phyloP scores from a whole-genome alignment of 2,329 filamentous ascomycete genomes.

The Aspergillus amoenus region DNA sequence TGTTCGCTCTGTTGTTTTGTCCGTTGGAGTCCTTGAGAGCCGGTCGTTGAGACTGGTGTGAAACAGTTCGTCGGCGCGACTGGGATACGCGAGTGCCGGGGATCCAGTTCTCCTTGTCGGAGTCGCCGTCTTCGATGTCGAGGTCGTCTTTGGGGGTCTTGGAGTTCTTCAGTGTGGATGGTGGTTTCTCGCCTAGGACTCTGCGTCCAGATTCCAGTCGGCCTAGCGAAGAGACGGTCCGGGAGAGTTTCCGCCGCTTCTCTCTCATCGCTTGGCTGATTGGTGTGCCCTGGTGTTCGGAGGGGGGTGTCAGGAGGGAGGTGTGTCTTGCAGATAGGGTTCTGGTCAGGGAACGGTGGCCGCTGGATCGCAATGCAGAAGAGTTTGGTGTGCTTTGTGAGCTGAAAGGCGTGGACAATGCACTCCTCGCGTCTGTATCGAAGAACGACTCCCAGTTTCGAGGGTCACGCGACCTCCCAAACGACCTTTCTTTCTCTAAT shows the following conservation, averaged over 20 bases:
- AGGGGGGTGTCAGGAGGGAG: constrained; percentile 32
- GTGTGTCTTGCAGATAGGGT: constrained; percentile 56
- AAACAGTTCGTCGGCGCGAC: constrained; percentile 37
- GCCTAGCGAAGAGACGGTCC: constrained; percentile 62
- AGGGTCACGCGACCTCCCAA: constrained; percentile 80
- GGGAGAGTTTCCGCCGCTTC: constrained; percentile 64
- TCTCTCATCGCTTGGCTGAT: constrained; percentile 43
- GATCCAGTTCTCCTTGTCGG: constrained; percentile 92
- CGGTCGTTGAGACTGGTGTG: constrained; percentile 32
- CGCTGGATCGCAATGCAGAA: constrained; percentile 75
- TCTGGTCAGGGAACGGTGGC: constrained; percentile 52
- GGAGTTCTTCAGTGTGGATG: constrained; percentile 28
- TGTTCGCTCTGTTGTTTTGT: constrained; percentile 23
- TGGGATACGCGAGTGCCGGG: constrained; percentile 47
- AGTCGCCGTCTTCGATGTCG: constrained; percentile 64
- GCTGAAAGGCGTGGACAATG: constrained; percentile 76
- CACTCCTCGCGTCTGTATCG: constrained; percentile 74
- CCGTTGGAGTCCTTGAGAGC: constrained; percentile 47
- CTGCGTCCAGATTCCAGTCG: constrained; percentile 54
- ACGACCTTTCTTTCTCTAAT: constrained; percentile 50
- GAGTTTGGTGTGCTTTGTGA: constrained; percentile 64
- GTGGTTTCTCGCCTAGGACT: constrained; percentile 37
- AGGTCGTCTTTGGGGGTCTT: constrained; percentile 34
- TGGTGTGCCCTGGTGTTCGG: constrained; percentile 48
- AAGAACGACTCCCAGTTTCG: constrained; percentile 90